Percentiles rank a stretch among this genome's conserved stretches.
These are phyloP conservation scores for Biscogniauxia marginata DNA, from an alignment of 2,329 filamentous ascomycete genomes.

Conservation along the genomic window DNA sequence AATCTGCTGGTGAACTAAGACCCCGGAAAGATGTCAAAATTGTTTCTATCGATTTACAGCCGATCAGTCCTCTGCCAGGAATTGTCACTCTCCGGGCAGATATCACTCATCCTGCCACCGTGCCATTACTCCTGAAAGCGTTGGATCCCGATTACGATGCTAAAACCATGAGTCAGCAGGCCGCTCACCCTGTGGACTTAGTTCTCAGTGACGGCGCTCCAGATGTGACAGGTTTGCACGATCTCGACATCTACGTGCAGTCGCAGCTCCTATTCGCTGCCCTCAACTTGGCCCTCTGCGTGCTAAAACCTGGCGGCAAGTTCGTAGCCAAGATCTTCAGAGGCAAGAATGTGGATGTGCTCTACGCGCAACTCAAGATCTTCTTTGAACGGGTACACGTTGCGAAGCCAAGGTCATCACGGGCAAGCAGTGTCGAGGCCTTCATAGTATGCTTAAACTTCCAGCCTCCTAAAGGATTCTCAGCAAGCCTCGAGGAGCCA, in stretches of 20 bases:
- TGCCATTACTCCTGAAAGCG: constrained; percentile 81
- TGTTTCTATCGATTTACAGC: constrained; percentile 92
- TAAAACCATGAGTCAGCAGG: constrained; percentile 45
- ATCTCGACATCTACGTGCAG: constrained; percentile 97
- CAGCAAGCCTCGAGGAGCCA: constrained; percentile 72
- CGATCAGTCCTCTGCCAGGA: constrained; percentile 89
- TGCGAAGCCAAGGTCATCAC: constrained; percentile 88
- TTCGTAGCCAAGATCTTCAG: constrained; percentile 99
- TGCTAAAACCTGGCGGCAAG: constrained; percentile 87
- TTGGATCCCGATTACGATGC: constrained; percentile 70
- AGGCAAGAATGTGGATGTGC: constrained; percentile 88
- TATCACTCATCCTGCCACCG: constrained; percentile 94
- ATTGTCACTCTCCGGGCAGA: constrained; percentile 92
- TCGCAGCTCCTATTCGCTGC: constrained; percentile 93
- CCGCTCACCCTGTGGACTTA: constrained; percentile 80
- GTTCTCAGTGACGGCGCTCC: constrained; percentile 95
- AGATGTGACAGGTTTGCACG: constrained; percentile 93
- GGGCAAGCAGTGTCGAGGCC: constrained; percentile 95
- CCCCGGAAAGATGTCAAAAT: constrained; percentile 79
- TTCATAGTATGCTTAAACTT: constrained; percentile 96
- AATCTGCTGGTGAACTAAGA: constrained; percentile 28
- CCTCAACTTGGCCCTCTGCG: constrained; percentile 87
- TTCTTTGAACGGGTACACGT: constrained; percentile 87
- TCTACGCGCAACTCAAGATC: constrained; percentile 90
- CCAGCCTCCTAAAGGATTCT: constrained; percentile 72